phyloP scores from a whole-genome alignment of 768 basidiomycete species.

The Vararia minispora region DNA sequence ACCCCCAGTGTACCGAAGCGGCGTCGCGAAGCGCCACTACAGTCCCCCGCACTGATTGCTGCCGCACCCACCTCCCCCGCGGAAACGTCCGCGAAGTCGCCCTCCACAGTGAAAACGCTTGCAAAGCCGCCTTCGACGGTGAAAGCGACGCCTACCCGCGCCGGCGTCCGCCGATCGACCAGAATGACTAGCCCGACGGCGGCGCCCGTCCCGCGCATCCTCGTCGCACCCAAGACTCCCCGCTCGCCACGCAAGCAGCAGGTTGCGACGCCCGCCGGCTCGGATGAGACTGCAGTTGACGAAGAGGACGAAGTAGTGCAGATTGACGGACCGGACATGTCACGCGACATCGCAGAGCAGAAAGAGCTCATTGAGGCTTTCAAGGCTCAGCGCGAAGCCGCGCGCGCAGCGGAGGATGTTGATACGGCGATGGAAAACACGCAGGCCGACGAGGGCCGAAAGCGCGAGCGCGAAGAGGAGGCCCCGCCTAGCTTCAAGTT shows the following conservation, averaged over 20 bases:
- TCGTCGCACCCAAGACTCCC: slow-evolving; percentile 27
- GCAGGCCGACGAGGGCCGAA: slow-evolving; percentile 17
- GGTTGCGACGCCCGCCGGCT: slow-evolving; percentile 35
- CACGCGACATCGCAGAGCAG: slow-evolving; percentile 67
- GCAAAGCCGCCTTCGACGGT: no score
- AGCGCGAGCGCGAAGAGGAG: slow-evolving; percentile 46
- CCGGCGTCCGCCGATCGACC: slow-evolving; percentile 29
- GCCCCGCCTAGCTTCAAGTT: slow-evolving; percentile 47
- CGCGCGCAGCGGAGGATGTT: slow-evolving; percentile 13
- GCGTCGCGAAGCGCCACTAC: slow-evolving; percentile 59
- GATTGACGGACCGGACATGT: slow-evolving; percentile 50
- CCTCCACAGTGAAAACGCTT: no score
- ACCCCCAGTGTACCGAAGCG: slow-evolving; percentile 22
- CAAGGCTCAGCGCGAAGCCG: slow-evolving; percentile 47
- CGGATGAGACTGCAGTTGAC: slow-evolving; percentile 57
- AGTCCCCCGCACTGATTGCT: slow-evolving; percentile 32
- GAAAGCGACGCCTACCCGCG: slow-evolving; percentile 8
- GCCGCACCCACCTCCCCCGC: slow-evolving; percentile 12
- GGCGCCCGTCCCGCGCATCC: slow-evolving; percentile 25
- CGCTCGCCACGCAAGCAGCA: slow-evolving; percentile 25
- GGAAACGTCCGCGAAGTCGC: slow-evolving; percentile 12
- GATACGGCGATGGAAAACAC: slow-evolving; percentile 16
- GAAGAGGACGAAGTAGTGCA: slow-evolving; percentile 47
- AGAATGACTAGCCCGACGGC: slow-evolving; percentile 31
- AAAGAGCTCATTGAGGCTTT: slow-evolving; percentile 63